Evolutionary conservation across 1,139 yeast genomes (phyloP), one percentile per base, ranked within the genome.

Genomic region (Oligophagozyma castellii): DNA sequence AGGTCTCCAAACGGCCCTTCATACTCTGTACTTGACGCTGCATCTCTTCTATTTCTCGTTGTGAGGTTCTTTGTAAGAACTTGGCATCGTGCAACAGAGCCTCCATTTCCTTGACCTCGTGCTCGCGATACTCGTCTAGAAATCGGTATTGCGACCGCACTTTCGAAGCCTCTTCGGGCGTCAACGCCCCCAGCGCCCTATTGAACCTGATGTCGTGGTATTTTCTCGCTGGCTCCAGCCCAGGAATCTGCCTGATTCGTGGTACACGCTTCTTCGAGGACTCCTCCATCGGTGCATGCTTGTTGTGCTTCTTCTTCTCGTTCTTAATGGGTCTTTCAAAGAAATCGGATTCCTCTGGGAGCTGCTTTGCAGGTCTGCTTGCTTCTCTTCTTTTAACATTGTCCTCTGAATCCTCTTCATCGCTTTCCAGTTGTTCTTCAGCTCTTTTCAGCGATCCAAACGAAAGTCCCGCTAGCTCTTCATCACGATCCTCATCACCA

Each of bases 151-250:
- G 74, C 44, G 72, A 70, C 32, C 95, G 63, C 19, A 76, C 68
- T 35, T 64, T 63, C 47, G 84, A 89, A 40, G 79, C 81, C 1
- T 93, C 80, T 43, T 73, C 77, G 7, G 20, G 20, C 8, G 7
- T 18, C 7, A 7, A 7, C 8, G 7, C 7, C 34, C 96, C 96
- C 39, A 73, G 71, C 0, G 94, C 84, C 1, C 92, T 69, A 54
- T 86, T 95, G 51, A 89, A 89, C 41, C 98, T 65, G 19, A 92
- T 73, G 58, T 89, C 98, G 30, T 71, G 65, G 47, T 78, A 72
- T 16, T 35, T 36, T 39, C 59, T 59, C 12, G 63, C 53, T 14
- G 43, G 40, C 23, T 63, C 66, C 25, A 80, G 53, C 0, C 94
- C 94, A 0, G 86, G 89, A 12, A 83, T 73, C 40, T 24, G 23